phyloP scores from a whole-genome alignment of 2,329 filamentous ascomycete species.

The Trichoderma oligosporum region DNA sequence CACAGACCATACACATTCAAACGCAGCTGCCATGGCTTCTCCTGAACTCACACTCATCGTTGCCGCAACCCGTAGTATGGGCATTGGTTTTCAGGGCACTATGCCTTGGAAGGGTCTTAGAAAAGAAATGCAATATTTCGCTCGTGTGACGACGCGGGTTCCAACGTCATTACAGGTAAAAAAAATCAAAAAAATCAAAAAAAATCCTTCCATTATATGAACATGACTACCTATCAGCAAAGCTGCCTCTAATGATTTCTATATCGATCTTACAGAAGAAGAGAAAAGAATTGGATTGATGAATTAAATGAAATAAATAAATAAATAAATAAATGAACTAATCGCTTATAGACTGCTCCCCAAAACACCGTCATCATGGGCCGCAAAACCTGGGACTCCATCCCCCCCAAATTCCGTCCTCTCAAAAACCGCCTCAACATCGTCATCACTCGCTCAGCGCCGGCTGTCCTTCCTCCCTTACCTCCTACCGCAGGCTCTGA shows the following conservation, averaged over 20 bases:
- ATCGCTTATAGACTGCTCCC: slow-evolving; percentile 28
- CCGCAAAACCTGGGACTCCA: slow-evolving; percentile 92
- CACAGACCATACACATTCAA: background rate
- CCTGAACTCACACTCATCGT: slow-evolving; percentile 83
- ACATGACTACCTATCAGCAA: no score
- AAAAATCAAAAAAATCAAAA: no score
- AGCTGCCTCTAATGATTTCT: no score
- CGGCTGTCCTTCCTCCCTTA: slow-evolving; percentile 19
- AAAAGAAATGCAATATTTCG: slow-evolving; percentile 94
- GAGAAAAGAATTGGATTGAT: no score
- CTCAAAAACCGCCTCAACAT: slow-evolving; percentile 78
- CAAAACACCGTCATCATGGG: slow-evolving; percentile 90
- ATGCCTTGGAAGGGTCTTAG: slow-evolving; percentile 88
- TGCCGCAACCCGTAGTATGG: slow-evolving; percentile 84
- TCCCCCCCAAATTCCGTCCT: slow-evolving; percentile 74
- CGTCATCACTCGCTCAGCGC: slow-evolving; percentile 62
- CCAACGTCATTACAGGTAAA: slow-evolving; percentile 37
- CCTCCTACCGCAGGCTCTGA: slow-evolving; percentile 12
- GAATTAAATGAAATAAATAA: no score
- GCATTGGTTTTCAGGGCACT: slow-evolving; percentile 74
- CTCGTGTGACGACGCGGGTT: slow-evolving; percentile 74
- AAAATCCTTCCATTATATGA: slow-evolving; percentile 19
- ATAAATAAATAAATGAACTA: background rate
- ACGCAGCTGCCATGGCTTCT: slow-evolving; percentile 30
- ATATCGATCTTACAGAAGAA: background rate